These are phyloP conservation scores for Tetrapyrgos nigripes DNA, from an alignment of 1,284 basidiomycete species.

Conservation along the genomic window DNA sequence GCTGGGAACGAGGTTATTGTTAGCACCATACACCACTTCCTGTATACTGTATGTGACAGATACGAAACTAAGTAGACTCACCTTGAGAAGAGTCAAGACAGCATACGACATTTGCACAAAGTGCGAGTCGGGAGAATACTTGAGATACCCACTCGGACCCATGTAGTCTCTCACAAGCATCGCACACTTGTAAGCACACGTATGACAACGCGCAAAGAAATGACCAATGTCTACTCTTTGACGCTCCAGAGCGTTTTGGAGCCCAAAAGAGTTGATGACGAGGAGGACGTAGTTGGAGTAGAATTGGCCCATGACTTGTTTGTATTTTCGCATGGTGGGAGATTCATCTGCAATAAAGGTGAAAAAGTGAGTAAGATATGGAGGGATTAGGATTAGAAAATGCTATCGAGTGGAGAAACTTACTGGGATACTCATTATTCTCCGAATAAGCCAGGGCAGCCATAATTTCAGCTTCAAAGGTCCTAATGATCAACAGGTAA, in stretches of 20 bases:
- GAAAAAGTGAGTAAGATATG: not conserved
- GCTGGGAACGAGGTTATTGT: constrained; percentile 45
- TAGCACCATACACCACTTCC: too few species aligned
- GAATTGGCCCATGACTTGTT: constrained; percentile 66
- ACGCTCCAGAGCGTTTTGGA: constrained; percentile 91
- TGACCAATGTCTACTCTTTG: constrained; percentile 79
- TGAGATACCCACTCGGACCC: constrained; percentile 77
- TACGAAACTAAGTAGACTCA: constrained; percentile 37
- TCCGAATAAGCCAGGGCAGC: constrained; percentile 75
- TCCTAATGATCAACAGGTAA: constrained; percentile 83
- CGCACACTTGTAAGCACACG: constrained; percentile 75
- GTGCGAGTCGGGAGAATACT: constrained; percentile 90
- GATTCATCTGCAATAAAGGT: constrained; percentile 35
- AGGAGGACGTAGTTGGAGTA: constrained; percentile 88
- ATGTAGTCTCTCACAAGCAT: constrained; percentile 78
- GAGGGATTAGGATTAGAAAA: not conserved
- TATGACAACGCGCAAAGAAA: constrained; percentile 87
- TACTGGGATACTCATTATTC: constrained; percentile 25
- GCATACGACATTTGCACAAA: constrained; percentile 93
- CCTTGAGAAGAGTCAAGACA: constrained; percentile 87
- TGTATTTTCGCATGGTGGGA: constrained; percentile 47
- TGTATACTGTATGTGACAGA: too few species aligned
- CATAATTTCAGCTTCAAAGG: constrained; percentile 82
- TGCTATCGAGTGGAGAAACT: not conserved
- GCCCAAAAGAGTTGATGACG: constrained; percentile 92